Evolutionary conservation across 1,284 basidiomycete species (phyloP).

Genomic region (Lentinula novae-zelandiae): DNA sequence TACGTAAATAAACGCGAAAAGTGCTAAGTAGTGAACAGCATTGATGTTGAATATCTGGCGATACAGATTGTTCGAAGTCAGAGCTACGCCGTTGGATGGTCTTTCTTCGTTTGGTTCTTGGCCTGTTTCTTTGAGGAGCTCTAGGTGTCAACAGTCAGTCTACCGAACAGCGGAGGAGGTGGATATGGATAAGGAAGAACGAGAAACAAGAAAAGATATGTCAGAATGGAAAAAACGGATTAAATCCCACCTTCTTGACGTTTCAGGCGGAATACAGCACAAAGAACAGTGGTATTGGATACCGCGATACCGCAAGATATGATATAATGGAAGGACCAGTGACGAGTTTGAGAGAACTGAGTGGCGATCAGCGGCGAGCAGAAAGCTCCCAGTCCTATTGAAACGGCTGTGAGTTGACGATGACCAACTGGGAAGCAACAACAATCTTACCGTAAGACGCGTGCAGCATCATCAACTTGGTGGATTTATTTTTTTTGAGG

Average conservation of each 20-base stretch:
- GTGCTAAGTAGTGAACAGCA: constrained; percentile 53
- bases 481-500: constrained; percentile 39
- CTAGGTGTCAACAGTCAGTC: constrained; percentile 21
- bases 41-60: constrained; percentile 49
- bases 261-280: constrained; percentile 48
- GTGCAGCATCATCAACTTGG: constrained; percentile 57
- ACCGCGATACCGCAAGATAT: constrained; percentile 54
- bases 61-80: constrained; percentile 37
- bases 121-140: constrained; percentile 38
- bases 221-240: too few relatives aligned
- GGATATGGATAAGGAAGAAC: not conserved
- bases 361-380: constrained; percentile 65
- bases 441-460: constrained; percentile 42
- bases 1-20: constrained; percentile 66
- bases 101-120: constrained; percentile 32
- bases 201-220: too few relatives aligned
- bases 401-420: not conserved
- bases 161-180: not conserved
- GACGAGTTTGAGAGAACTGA: constrained; percentile 50
- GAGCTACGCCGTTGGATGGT: constrained; percentile 20
- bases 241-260: constrained; percentile 40
- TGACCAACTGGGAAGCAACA: not conserved
- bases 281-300: constrained; percentile 40
- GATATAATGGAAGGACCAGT: constrained; percentile 62
- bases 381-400: constrained; percentile 61